These are phyloP conservation scores for Rhodotorula diobovata DNA, from an alignment of 768 basidiomycete genomes.

Conservation along the genomic window DNA sequence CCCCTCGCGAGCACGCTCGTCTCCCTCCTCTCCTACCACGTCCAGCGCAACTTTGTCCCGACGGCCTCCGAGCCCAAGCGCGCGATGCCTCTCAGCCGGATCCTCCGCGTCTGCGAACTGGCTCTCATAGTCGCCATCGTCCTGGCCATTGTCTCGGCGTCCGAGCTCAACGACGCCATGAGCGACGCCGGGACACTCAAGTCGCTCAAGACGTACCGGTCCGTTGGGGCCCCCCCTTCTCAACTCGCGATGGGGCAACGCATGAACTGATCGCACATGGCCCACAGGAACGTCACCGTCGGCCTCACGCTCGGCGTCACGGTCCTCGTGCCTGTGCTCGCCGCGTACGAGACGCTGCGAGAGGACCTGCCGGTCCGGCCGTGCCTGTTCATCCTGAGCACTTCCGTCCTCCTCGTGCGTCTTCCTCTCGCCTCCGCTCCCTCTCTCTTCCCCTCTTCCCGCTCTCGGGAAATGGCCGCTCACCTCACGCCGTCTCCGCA, in stretches of 20 bases:
- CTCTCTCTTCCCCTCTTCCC: not conserved
- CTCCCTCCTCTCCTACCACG: not conserved
- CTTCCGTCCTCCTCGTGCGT: slow-evolving; percentile 5
- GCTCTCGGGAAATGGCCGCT: too few species aligned
- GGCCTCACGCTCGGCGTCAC: slow-evolving; percentile 1
- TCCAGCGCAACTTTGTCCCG: not conserved
- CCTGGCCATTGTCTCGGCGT: not conserved
- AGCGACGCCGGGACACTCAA: not conserved
- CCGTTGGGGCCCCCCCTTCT: not conserved
- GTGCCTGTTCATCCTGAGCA: not conserved
- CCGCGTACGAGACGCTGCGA: not conserved
- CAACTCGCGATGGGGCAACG: too few species aligned
- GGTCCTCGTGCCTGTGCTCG: not conserved
- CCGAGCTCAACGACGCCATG: not conserved
- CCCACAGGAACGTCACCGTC: not conserved
- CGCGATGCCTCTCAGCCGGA: not conserved
- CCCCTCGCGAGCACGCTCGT: slow-evolving; percentile 3
- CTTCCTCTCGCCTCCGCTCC: too few species aligned
- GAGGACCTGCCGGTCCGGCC: not conserved
- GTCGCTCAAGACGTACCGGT: slow-evolving; percentile 1
- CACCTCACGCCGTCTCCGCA: not conserved
- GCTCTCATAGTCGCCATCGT: slow-evolving; percentile 6
- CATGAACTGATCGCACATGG: too few species aligned
- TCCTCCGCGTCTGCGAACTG: not conserved
- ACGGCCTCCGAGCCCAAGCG: not conserved